Conservation (phyloP, 75 land plant genomes). For the Pinus tabuliformis region DNA sequence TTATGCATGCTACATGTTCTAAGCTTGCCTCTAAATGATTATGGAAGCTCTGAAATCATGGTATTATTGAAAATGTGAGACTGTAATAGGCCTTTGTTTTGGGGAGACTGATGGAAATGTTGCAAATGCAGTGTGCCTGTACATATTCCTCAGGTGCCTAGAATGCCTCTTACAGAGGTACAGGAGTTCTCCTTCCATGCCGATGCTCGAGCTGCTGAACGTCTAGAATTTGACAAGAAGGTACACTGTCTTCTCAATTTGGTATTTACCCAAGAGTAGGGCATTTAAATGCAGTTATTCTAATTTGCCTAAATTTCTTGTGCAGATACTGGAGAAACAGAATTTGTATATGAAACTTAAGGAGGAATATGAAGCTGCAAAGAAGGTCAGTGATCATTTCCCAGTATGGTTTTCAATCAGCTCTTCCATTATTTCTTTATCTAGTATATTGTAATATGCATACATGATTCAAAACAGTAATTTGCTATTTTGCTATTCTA, state of each 20-base stretch:
- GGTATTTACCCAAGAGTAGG: not conserved
- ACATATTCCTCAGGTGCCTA: conserved; percentile 69
- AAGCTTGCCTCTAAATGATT: not conserved
- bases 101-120: not conserved
- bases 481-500: too few relatives aligned
- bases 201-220: conserved; percentile 72
- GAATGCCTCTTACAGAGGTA: conserved; percentile 87
- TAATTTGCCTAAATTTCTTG: not conserved
- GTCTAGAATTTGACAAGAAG: conserved; percentile 86
- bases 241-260: conserved; percentile 22
- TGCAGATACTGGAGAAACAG: conserved; percentile 82
- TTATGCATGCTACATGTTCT: not conserved
- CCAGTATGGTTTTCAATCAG: not conserved
- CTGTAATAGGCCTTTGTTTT: not conserved
- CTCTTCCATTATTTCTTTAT: conserved; percentile 1
- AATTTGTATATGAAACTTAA: conserved; percentile 69
- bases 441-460: not conserved
- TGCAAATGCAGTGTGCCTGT: conserved; percentile 71
- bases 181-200: conserved; percentile 71
- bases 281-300: not conserved
- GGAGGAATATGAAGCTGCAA: conserved; percentile 79
- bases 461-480: too few relatives aligned
- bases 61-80: not conserved
- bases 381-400: conserved; percentile 41
- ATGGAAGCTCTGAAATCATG: not conserved